phyloP scores from a whole-genome alignment of 1,284 basidiomycete genomes.

The Mycosarcoma mackinlayi region DNA sequence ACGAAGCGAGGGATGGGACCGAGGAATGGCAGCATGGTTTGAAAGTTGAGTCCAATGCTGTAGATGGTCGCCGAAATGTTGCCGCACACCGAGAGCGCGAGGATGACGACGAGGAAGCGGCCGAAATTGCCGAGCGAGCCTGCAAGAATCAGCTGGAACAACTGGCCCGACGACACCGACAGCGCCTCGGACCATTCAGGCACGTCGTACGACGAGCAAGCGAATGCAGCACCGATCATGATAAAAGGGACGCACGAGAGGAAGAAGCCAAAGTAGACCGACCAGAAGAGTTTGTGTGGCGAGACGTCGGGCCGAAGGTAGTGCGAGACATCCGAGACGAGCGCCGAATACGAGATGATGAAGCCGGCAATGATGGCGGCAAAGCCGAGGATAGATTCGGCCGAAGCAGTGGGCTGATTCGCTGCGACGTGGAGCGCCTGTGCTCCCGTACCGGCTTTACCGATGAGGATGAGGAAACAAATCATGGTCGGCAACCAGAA shows the following conservation, averaged over 20 bases:
- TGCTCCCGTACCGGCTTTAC: conserved; percentile 73
- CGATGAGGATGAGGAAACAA: conserved; percentile 73
- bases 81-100: conserved; percentile 78
- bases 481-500: conserved; percentile 83
- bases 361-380: conserved; percentile 74
- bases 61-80: conserved; percentile 83
- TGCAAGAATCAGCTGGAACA: conserved; percentile 79
- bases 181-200: conserved; percentile 70
- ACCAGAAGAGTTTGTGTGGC: conserved; percentile 72
- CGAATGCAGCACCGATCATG: conserved; percentile 73
- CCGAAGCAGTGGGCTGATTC: conserved; percentile 71
- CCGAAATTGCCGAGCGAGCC: conserved; percentile 78
- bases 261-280: conserved; percentile 75
- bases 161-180: conserved; percentile 73
- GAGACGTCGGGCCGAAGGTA: conserved; percentile 71
- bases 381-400: conserved; percentile 72
- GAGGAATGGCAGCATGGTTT: conserved; percentile 79
- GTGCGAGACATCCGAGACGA: conserved; percentile 66
- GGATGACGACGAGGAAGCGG: conserved; percentile 84
- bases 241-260: conserved; percentile 74
- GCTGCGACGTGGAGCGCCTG: conserved; percentile 72
- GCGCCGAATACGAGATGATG: conserved; percentile 71
- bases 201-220: conserved; percentile 73
- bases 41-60: conserved; percentile 58
- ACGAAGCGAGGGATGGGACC: conserved; percentile 81